A percentile compares a stretch with the other conserved stretches of the same genome.
These are phyloP conservation scores for Auxenochlorella pyrenoidosa DNA, from an alignment of 139 green algal species.

Conservation along the genomic window DNA sequence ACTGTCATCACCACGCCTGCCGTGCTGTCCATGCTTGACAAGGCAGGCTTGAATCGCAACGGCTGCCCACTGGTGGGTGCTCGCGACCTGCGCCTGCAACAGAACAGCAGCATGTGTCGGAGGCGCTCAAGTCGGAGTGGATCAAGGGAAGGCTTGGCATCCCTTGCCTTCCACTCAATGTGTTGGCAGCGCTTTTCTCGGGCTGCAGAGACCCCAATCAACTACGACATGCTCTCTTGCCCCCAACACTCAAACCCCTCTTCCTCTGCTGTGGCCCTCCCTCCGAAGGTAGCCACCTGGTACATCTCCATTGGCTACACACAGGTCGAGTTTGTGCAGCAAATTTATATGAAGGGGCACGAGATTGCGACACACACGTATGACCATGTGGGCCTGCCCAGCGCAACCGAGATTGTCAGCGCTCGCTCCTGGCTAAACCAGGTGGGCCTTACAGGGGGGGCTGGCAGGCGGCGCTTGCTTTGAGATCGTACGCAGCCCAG, in stretches of 20 bases:
- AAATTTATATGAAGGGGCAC: constrained; percentile 12
- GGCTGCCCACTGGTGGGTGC: constrained; percentile 10
- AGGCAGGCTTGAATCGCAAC: not conserved
- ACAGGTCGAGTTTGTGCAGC: not conserved
- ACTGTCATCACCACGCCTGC: not conserved
- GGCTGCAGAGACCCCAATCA: too few relatives aligned
- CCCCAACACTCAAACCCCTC: too few relatives aligned
- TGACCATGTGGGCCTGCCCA: not conserved
- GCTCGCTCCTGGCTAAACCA: constrained; percentile 9
- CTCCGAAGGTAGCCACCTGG: not conserved
- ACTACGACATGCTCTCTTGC: too few relatives aligned
- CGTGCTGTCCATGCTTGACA: not conserved
- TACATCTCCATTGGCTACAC: constrained; percentile 4
- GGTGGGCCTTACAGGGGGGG: not conserved
- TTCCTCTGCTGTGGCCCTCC: too few relatives aligned
- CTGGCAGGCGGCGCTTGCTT: too few relatives aligned
- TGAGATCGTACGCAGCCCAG: too few relatives aligned
- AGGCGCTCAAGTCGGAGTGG: too few relatives aligned
- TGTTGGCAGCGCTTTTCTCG: too few relatives aligned
- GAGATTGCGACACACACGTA: constrained; percentile 22
- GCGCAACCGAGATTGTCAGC: constrained; percentile 3
- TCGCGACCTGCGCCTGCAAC: too few relatives aligned
- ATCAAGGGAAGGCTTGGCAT: too few relatives aligned
- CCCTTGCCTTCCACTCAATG: too few relatives aligned
- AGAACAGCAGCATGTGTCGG: too few relatives aligned